A percentile compares a stretch with the other conserved stretches of the same genome.
Conservation (phyloP, 2,329 filamentous ascomycete genomes). For the Beauveria varroae region DNA sequence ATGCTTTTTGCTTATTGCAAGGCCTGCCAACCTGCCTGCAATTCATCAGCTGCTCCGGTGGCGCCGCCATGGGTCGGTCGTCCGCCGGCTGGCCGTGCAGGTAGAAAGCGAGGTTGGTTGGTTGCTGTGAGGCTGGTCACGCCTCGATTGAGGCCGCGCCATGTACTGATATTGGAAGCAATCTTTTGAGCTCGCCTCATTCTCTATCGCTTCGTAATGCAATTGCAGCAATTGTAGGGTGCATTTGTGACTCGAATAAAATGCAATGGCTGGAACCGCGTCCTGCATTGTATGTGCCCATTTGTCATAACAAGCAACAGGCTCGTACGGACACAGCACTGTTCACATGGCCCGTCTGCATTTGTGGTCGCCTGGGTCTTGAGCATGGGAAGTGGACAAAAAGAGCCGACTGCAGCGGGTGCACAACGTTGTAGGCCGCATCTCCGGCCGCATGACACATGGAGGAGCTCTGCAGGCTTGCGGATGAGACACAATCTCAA, state of each 20-base stretch:
- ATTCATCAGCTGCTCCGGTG: slow-evolving; percentile 7
- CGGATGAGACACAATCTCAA: not conserved
- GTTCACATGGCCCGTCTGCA: not conserved
- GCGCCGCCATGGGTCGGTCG: slow-evolving; percentile 2
- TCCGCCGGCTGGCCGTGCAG: not conserved
- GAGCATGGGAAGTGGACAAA: not conserved
- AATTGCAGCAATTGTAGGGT: too few species aligned
- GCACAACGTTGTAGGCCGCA: slow-evolving; percentile 6
- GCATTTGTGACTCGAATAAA: not conserved
- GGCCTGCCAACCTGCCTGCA: not conserved
- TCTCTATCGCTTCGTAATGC: not conserved
- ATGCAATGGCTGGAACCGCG: not conserved
- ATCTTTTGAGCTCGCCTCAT: not conserved
- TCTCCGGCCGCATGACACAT: slow-evolving; percentile 8
- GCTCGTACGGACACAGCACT: not conserved
- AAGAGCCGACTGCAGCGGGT: not conserved
- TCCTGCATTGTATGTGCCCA: not conserved
- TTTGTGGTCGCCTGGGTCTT: not conserved
- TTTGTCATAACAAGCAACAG: not conserved
- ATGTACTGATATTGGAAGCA: not conserved
- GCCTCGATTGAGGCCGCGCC: not conserved
- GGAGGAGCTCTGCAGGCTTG: not conserved
- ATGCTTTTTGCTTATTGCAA: not conserved
- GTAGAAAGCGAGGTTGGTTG: not conserved
- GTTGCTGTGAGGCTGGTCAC: not conserved